A percentile compares a stretch with the other conserved stretches of the same genome.
Conservation (phyloP, 2,329 filamentous ascomycete genomes). For the Ceratocystis harringtonii region DNA sequence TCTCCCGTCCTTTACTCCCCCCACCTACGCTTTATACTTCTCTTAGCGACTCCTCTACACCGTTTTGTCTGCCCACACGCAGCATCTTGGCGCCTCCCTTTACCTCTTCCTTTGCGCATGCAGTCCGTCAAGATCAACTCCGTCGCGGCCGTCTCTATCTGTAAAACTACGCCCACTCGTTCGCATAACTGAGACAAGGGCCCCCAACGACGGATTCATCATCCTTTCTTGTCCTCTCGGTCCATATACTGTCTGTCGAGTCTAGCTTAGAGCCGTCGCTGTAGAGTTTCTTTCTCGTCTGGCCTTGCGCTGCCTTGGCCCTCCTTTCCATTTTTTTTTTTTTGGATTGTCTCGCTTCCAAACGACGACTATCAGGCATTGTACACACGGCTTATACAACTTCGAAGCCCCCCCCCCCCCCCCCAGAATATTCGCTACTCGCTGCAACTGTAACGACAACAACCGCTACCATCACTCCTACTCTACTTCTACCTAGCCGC, state of each 20-base stretch:
- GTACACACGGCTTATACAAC: not conserved
- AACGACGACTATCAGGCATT: not conserved
- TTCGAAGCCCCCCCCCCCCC: not conserved
- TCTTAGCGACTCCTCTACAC: not conserved
- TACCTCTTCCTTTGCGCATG: constrained; percentile 1
- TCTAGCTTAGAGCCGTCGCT: not conserved
- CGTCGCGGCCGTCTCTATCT: not conserved
- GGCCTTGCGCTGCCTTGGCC: not conserved
- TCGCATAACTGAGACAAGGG: not conserved
- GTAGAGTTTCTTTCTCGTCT: not conserved
- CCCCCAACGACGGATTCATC: not conserved
- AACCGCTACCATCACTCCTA: not conserved
- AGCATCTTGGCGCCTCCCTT: not conserved
- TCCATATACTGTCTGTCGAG: not conserved
- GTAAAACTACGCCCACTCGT: not conserved
- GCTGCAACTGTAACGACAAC: not conserved
- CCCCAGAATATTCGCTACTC: not conserved
- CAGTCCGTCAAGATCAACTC: not conserved
- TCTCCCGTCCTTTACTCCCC: not conserved
- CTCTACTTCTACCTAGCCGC: not conserved
- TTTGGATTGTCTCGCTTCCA: not conserved
- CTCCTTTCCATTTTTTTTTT: not conserved
- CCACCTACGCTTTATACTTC: not conserved
- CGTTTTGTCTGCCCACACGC: not conserved
- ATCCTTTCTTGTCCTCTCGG: not conserved